Conservation (phyloP, 768 basidiomycete genomes). For the Leucosporidium scottii region DNA sequence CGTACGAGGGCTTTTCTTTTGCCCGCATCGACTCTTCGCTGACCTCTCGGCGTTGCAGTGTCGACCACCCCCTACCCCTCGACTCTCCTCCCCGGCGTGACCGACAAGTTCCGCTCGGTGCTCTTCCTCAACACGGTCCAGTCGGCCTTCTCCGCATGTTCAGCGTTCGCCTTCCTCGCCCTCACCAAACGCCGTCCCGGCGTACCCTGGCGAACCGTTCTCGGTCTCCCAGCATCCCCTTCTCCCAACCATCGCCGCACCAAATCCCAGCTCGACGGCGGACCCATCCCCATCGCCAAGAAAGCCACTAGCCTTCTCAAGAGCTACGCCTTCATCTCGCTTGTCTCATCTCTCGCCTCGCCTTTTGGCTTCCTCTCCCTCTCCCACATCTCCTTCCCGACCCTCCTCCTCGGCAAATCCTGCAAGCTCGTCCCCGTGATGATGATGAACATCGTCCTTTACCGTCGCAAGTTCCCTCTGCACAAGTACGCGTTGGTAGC, state of each 20-base stretch:
- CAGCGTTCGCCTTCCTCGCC: slow-evolving; percentile 55
- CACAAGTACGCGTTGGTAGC: slow-evolving; percentile 95
- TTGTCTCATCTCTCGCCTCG: slow-evolving; percentile 81
- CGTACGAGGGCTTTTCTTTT: slow-evolving; percentile 48
- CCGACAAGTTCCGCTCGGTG: slow-evolving; percentile 64
- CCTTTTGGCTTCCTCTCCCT: slow-evolving; percentile 95
- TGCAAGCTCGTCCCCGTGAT: slow-evolving; percentile 98
- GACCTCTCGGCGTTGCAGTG: slow-evolving; percentile 11
- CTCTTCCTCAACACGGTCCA: slow-evolving; percentile 80
- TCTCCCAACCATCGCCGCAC: not conserved
- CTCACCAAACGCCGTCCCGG: slow-evolving; percentile 12
- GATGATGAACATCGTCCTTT: slow-evolving; percentile 93
- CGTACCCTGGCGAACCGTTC: slow-evolving; percentile 1
- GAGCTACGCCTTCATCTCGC: slow-evolving; percentile 71
- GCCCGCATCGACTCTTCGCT: not conserved
- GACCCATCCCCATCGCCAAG: slow-evolving; percentile 28
- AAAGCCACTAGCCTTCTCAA: slow-evolving; percentile 51
- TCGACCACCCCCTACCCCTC: slow-evolving; percentile 33
- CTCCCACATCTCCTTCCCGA: slow-evolving; percentile 93
- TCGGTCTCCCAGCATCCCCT: slow-evolving; percentile 12
- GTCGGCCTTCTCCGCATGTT: slow-evolving; percentile 66
- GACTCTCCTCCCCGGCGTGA: slow-evolving; percentile 48
- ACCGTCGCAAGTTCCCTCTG: slow-evolving; percentile 81
- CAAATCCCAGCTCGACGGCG: slow-evolving; percentile 36
- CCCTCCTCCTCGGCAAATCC: slow-evolving; percentile 97